Evolutionary conservation across 352 stramenopile genomes (phyloP).

Genomic region (Globisporangium megalacanthum): DNA sequence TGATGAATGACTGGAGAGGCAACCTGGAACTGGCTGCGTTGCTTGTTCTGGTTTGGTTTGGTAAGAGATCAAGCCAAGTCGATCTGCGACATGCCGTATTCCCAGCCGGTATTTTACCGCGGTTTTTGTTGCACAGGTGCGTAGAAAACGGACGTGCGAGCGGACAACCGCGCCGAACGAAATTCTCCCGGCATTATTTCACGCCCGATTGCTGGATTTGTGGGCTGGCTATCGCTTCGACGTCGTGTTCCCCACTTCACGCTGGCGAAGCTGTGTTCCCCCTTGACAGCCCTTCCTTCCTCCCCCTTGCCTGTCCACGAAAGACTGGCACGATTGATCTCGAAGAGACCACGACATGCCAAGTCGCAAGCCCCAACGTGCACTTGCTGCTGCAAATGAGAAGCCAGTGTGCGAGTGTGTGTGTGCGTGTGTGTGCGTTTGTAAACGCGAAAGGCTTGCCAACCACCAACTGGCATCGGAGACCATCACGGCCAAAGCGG

Average conservation of each 20-base stretch:
- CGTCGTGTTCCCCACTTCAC: neutral
- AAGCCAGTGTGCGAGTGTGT: neutral
- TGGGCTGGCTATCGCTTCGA: neutral
- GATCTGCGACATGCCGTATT: constrained; percentile 2
- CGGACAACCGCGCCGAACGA: neutral
- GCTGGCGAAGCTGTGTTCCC: too few relatives aligned
- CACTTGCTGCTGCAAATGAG: too few relatives aligned
- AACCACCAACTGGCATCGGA: too few relatives aligned
- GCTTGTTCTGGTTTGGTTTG: neutral
- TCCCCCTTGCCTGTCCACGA: too few relatives aligned
- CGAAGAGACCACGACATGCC: too few relatives aligned
- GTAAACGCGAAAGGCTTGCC: too few relatives aligned
- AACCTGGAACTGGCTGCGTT: too few relatives aligned
- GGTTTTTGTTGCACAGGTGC: neutral
- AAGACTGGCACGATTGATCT: too few relatives aligned
- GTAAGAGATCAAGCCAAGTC: neutral
- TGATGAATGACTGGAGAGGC: too few relatives aligned
- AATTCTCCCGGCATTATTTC: constrained; percentile 1
- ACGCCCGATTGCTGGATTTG: neutral
- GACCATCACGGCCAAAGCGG: too few relatives aligned
- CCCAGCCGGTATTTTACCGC: constrained; percentile 4
- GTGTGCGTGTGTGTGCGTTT: neutral
- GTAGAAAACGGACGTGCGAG: neutral
- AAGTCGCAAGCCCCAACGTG: too few relatives aligned
- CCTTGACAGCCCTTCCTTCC: too few relatives aligned